Base-by-base conservation (phyloP, 2,329 filamentous ascomycete species). In the Penicillium sp. region DNA sequence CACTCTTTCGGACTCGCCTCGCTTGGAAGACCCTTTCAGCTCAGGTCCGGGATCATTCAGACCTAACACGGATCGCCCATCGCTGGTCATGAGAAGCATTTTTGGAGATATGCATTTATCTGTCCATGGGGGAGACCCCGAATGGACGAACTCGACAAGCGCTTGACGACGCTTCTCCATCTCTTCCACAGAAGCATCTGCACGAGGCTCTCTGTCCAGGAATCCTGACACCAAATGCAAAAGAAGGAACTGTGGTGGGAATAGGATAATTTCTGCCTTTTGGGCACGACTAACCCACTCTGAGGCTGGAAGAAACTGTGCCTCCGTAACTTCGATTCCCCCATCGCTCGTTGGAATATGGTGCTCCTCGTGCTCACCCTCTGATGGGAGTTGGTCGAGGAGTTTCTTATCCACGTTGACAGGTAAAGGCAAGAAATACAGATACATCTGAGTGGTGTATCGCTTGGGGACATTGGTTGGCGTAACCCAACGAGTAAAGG, bases 361-460 rank as follows among this genome's bases (percentile, higher is more conserved):
- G 48, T 91, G 66, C 84, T 80, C 63, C 82, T 85, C 69, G 82
- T 83, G 62, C 65, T 77, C 69, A 66, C 79, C 71, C 64, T 78
- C 63, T 47, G 75, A 49, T 42, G 73, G 62, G 62, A 76, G 60
- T 69, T 75, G 65, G 60, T 67, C 33, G 66, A 69, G 62, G 2
- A 75, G 50, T 2, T 63, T 61, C 35, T 69, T 69, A 27, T 73
- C 71, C 3, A 69, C 62, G 15, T 73, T 66, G 15, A 70, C 58
- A n/a, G 76, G 73, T 12, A 87, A 76, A 0, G 92, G 92, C 3
- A 97, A 82, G 74, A 95, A 88, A 75, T 96, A 96, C 12, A 97
- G 74, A 76, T 97, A 99, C 93, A 97, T 97, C 72, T 97, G 93
- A 0, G 93, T 97, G 0, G 90, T 91, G 77, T 95, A 99, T 46